These are phyloP conservation scores for Chlorella sp. DNA, from an alignment of 139 green algal genomes.

Conservation along the genomic window DNA sequence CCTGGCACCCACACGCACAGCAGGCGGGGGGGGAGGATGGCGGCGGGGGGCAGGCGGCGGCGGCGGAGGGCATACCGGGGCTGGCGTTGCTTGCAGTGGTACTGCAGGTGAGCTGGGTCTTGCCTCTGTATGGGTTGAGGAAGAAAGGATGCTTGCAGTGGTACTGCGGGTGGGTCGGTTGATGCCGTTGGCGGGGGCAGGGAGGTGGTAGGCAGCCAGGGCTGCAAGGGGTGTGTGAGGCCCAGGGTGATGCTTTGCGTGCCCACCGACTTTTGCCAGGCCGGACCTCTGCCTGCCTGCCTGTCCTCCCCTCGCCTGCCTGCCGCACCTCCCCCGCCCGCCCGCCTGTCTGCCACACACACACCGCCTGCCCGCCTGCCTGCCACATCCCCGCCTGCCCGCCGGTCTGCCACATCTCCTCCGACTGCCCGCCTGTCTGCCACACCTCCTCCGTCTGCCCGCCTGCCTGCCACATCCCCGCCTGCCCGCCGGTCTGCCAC, in stretches of 20 bases:
- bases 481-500: too few relatives aligned
- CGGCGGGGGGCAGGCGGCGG: neutral
- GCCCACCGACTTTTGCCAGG: too few relatives aligned
- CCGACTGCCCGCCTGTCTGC: neutral
- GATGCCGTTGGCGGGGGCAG: neutral
- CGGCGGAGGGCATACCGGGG: constrained; percentile 15
- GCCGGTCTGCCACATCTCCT: too few relatives aligned
- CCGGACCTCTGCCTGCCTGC: too few relatives aligned
- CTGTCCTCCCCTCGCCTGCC: too few relatives aligned
- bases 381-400: too few relatives aligned
- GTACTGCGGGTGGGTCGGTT: neutral
- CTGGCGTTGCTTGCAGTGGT: neutral
- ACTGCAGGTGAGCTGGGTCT: neutral
- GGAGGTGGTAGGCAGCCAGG: neutral
- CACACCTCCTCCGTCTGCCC: too few relatives aligned
- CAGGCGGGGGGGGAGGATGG: neutral
- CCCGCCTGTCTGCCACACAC: too few relatives aligned
- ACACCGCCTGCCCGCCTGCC: neutral
- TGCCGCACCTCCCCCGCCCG: too few relatives aligned
- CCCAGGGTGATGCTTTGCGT: neutral
- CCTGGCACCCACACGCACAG: constrained; percentile 2
- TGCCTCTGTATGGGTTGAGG: neutral
- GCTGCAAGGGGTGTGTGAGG: neutral
- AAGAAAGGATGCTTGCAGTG: neutral
- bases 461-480: too few relatives aligned